These are phyloP conservation scores for Sphagnum fallax DNA, from an alignment of 228 moss, liverwort and hornwort genomes.

Conservation along the genomic window DNA sequence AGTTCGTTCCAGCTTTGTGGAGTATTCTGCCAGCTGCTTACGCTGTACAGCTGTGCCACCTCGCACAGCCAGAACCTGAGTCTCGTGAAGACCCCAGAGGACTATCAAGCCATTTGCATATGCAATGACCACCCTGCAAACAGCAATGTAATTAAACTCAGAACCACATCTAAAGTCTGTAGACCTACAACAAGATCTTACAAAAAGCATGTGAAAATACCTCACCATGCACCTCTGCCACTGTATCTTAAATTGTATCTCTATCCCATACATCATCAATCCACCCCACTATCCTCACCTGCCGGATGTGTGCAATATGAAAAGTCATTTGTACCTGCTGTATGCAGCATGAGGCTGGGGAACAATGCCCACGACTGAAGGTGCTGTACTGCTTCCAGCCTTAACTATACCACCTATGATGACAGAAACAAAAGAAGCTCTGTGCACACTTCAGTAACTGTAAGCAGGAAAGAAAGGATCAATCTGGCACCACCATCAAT, in stretches of 20 bases:
- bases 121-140: conserved; percentile 78
- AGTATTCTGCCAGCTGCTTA: conserved; percentile 47
- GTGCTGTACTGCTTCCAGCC: conserved; percentile 66
- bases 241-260: too few relatives aligned
- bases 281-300: too few relatives aligned
- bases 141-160: neutral
- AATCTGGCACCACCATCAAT: neutral
- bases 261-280: too few relatives aligned
- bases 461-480: neutral
- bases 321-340: conserved; percentile 50
- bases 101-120: conserved; percentile 87
- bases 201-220: too few relatives aligned
- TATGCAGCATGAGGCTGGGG: conserved; percentile 78
- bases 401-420: conserved; percentile 77
- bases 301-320: too few relatives aligned
- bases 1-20: conserved; percentile 37
- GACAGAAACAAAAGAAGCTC: neutral
- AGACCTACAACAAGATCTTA: too few relatives aligned
- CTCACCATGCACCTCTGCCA: too few relatives aligned
- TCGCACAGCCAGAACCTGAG: conserved; percentile 78
- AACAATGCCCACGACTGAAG: conserved; percentile 77
- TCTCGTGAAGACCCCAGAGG: conserved; percentile 85
- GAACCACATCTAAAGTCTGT: too few relatives aligned
- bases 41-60: conserved; percentile 82
- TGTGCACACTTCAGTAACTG: neutral